These are phyloP conservation scores for Passalora sequoiae DNA, from an alignment of 2,329 filamentous ascomycete genomes.

Conservation along the genomic window DNA sequence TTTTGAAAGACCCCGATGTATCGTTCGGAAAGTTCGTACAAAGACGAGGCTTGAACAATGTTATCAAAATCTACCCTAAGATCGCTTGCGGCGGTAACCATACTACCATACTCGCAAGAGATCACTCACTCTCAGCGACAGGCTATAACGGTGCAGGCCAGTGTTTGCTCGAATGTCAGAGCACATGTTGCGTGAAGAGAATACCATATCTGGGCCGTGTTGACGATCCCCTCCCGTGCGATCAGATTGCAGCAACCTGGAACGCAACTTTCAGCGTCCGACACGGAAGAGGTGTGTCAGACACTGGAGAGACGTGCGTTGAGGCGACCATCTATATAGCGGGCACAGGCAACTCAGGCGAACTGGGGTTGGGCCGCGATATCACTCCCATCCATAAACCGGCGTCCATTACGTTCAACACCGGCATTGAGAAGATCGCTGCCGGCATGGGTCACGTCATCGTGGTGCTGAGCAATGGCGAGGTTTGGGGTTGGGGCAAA, in stretches of 20 bases:
- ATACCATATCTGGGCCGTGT: too few species aligned
- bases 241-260: constrained; percentile 64
- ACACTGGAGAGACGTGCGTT: constrained; percentile 47
- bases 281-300: too few species aligned
- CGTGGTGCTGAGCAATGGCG: constrained; percentile 66
- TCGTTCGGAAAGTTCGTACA: not conserved
- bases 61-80: constrained; percentile 11
- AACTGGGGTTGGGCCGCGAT: constrained; percentile 58
- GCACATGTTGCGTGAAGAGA: not conserved
- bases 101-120: constrained; percentile 63
- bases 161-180: constrained; percentile 30
- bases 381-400: constrained; percentile 21
- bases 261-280: constrained; percentile 63
- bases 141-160: constrained; percentile 55
- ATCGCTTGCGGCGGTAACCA: constrained; percentile 76
- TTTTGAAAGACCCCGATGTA: not conserved
- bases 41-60: not conserved
- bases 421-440: constrained; percentile 61
- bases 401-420: not conserved
- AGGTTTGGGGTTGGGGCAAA: constrained; percentile 83
- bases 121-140: constrained; percentile 58
- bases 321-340: constrained; percentile 52
- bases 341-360: constrained; percentile 65
- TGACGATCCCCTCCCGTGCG: not conserved
- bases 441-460: constrained; percentile 76